Conservation (phyloP, 371 early-diverging fungal genomes). For the Mycotypha africana region DNA sequence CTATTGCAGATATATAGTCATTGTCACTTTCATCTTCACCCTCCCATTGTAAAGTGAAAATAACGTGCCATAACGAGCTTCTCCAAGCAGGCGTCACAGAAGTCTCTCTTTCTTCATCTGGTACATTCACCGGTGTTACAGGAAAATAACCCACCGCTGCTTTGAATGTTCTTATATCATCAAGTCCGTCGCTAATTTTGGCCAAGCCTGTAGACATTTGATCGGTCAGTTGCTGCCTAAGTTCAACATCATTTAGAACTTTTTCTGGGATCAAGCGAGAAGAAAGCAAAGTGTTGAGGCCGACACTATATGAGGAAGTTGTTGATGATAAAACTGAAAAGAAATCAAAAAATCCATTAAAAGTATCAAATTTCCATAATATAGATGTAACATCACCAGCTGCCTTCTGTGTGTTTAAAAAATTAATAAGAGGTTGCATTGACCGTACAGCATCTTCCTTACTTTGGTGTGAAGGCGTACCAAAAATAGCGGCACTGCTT, state of each 20-base stretch:
- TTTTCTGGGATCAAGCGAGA: constrained; percentile 8
- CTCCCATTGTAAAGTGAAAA: constrained; percentile 12
- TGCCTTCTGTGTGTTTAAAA: background rate
- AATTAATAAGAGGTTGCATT: constrained; percentile 4
- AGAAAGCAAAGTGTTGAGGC: background rate
- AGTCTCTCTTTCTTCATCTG: constrained; percentile 1
- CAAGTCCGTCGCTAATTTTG: too few relatives aligned
- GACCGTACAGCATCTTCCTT: constrained; percentile 2
- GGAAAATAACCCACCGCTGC: too few relatives aligned
- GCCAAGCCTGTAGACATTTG: constrained; percentile 5
- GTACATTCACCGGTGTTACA: background rate
- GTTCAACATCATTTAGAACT: constrained; percentile 1
- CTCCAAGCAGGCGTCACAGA: constrained; percentile 28
- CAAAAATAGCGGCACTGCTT: background rate
- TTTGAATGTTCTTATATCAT: too few relatives aligned
- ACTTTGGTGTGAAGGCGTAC: constrained; percentile 1
- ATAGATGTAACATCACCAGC: background rate
- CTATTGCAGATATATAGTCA: constrained; percentile 1
- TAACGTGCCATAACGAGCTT: constrained; percentile 23
- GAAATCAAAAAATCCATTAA: background rate
- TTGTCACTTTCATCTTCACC: background rate
- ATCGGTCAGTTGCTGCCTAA: constrained; percentile 1
- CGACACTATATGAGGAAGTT: constrained; percentile 1
- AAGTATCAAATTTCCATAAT: background rate
- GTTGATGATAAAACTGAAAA: too few relatives aligned